Evolutionary conservation across 2,329 filamentous ascomycete genomes (phyloP).

Genomic region (Fusarium begoniae): DNA sequence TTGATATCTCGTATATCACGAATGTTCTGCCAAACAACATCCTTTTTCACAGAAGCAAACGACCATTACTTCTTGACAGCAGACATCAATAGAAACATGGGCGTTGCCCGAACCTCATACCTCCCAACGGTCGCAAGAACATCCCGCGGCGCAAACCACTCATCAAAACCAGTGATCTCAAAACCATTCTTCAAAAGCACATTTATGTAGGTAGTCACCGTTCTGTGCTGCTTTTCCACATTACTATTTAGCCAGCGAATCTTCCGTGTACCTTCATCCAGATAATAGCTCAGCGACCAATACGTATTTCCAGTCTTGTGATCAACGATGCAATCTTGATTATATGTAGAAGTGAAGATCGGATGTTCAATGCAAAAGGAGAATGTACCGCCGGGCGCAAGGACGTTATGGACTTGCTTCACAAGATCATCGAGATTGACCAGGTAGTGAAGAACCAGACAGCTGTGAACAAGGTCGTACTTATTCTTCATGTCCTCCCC

Average conservation of each 20-base stretch:
- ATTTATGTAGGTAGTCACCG: not conserved
- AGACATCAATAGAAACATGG: not conserved
- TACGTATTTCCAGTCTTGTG: not conserved
- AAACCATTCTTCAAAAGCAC: not conserved
- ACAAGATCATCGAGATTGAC: not conserved
- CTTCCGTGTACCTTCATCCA: not conserved
- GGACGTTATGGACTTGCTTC: not conserved
- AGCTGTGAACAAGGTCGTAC: not conserved
- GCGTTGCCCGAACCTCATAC: not conserved
- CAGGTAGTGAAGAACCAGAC: not conserved
- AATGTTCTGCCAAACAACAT: too few relatives aligned
- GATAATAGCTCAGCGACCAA: not conserved
- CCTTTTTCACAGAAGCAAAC: fast-evolving
- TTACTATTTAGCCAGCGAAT: not conserved
- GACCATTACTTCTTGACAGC: not conserved
- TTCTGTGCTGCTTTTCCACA: not conserved
- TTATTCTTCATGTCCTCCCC: not conserved
- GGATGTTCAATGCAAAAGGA: not conserved
- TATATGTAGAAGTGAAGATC: not conserved
- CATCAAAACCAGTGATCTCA: not conserved
- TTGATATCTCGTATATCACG: too few relatives aligned
- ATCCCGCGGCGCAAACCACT: not conserved
- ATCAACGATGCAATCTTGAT: not conserved
- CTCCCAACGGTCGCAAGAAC: not conserved
- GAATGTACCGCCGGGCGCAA: not conserved